Conservation (phyloP, 805 yeast species). For the Starmera pachycereana region DNA sequence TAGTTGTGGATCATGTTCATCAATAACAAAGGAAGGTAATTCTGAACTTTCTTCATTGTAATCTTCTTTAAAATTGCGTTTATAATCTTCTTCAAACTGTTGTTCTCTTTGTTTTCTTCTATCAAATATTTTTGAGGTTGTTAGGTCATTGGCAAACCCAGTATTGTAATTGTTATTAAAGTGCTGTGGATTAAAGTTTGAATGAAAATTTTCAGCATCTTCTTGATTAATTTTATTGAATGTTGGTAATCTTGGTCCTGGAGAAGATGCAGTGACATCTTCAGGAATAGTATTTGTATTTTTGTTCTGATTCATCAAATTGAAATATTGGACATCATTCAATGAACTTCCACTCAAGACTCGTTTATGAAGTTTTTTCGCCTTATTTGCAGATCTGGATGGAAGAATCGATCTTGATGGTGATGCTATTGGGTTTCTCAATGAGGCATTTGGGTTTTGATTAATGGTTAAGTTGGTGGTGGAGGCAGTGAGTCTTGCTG, state of each 20-base stretch:
- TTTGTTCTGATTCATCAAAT: neutral
- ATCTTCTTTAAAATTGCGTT: conserved; percentile 1
- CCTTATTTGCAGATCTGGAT: no score
- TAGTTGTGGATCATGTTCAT: conserved; percentile 3
- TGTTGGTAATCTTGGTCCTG: conserved; percentile 12
- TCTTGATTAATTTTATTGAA: conserved; percentile 12
- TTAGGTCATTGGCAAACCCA: conserved; percentile 3
- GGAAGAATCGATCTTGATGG: no score
- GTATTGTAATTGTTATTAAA: neutral
- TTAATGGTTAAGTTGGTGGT: no score
- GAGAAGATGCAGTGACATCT: conserved; percentile 1
- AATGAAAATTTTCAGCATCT: neutral
- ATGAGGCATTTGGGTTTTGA: no score
- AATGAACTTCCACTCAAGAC: conserved; percentile 14
- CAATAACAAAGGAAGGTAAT: neutral
- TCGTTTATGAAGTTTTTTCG: conserved; percentile 13
- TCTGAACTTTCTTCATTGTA: conserved; percentile 1
- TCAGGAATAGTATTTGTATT: neutral
- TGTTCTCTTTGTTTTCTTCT: conserved; percentile 12
- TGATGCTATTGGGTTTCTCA: no score
- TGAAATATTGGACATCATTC: conserved; percentile 8
- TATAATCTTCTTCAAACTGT: conserved; percentile 2
- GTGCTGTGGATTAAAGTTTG: neutral
- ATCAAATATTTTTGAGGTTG: conserved; percentile 13
- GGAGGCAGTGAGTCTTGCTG: no score